Evolutionary conservation across 2,329 filamentous ascomycete species (phyloP).

Genomic region (Phialocephala sp.): DNA sequence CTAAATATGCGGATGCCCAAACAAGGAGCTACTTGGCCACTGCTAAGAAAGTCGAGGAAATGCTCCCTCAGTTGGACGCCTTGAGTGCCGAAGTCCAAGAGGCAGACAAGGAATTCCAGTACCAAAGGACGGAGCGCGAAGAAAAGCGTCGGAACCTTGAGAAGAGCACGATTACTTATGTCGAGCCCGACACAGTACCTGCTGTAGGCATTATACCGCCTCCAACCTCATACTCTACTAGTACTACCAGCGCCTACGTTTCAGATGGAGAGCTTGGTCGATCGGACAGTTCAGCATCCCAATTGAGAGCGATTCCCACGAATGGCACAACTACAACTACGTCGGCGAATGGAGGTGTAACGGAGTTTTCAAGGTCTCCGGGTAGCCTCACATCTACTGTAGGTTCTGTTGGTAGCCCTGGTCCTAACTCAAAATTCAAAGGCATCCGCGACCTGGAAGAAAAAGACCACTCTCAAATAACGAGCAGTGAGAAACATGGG

Average conservation of each 20-base stretch:
- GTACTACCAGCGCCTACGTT: constrained; percentile 47
- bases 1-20: constrained; percentile 90
- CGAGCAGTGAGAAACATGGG: constrained; percentile 60
- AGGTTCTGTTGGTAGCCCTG: constrained; percentile 54
- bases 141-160: constrained; percentile 91
- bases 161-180: constrained; percentile 78
- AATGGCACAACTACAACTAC: constrained; percentile 45
- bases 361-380: constrained; percentile 57
- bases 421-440: constrained; percentile 72
- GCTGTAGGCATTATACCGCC: constrained; percentile 45
- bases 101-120: constrained; percentile 95
- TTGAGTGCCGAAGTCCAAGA: constrained; percentile 87
- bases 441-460: constrained; percentile 93
- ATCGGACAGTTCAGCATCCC: constrained; percentile 76
- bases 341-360: constrained; percentile 36
- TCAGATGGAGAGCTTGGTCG: constrained; percentile 74
- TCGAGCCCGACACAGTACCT: constrained; percentile 68
- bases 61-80: constrained; percentile 89
- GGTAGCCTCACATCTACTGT: constrained; percentile 55
- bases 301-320: constrained; percentile 59
- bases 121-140: constrained; percentile 92
- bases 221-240: constrained; percentile 38
- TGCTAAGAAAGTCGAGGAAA: constrained; percentile 83
- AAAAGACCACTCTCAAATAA: constrained; percentile 63
- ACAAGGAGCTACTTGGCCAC: constrained; percentile 81